Evolutionary conservation across 352 stramenopile genomes (phyloP).

Genomic region (Nothophytophthora sp.): DNA sequence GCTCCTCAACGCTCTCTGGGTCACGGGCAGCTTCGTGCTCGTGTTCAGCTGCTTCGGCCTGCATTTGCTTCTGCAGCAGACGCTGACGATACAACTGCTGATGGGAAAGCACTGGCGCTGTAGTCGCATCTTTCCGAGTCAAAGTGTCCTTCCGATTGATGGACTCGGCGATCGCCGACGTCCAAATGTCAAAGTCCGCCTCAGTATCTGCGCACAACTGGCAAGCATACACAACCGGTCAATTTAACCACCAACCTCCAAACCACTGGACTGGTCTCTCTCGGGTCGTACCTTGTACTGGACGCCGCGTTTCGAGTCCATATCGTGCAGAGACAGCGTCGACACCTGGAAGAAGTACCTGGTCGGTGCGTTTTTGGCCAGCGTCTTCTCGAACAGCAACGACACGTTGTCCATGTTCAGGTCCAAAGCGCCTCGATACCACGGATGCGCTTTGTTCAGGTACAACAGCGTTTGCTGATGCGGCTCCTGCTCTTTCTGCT

Average conservation of each 20-base stretch:
- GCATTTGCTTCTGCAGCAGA: slow-evolving; percentile 56
- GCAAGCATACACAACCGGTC: slow-evolving; percentile 14
- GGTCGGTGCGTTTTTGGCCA: slow-evolving; percentile 75
- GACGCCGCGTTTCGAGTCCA: slow-evolving; percentile 79
- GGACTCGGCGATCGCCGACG: slow-evolving; percentile 64
- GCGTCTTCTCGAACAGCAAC: slow-evolving; percentile 79
- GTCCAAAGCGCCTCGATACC: slow-evolving; percentile 79
- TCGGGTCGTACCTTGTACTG: slow-evolving; percentile 71
- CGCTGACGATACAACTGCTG: slow-evolving; percentile 81
- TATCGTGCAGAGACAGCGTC: slow-evolving; percentile 69
- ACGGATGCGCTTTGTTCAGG: slow-evolving; percentile 76
- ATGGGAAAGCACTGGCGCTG: slow-evolving; percentile 49
- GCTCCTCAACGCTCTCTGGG: slow-evolving; percentile 3
- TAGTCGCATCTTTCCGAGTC: slow-evolving; percentile 17
- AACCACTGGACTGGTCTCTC: not conserved
- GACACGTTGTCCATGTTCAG: slow-evolving; percentile 77
- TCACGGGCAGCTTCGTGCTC: slow-evolving; percentile 9
- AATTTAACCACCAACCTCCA: slow-evolving; percentile 1
- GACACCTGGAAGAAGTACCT: slow-evolving; percentile 88
- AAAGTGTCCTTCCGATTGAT: slow-evolving; percentile 75
- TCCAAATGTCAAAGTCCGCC: slow-evolving; percentile 81
- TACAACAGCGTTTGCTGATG: slow-evolving; percentile 65
- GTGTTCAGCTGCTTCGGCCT: slow-evolving; percentile 22
- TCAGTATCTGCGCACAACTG: slow-evolving; percentile 77
- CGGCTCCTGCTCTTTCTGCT: slow-evolving; percentile 13